A percentile compares a stretch with the other conserved stretches of the same genome.
Conservation (phyloP, 257 asterid genomes). For the Lycium ferocissimum region DNA sequence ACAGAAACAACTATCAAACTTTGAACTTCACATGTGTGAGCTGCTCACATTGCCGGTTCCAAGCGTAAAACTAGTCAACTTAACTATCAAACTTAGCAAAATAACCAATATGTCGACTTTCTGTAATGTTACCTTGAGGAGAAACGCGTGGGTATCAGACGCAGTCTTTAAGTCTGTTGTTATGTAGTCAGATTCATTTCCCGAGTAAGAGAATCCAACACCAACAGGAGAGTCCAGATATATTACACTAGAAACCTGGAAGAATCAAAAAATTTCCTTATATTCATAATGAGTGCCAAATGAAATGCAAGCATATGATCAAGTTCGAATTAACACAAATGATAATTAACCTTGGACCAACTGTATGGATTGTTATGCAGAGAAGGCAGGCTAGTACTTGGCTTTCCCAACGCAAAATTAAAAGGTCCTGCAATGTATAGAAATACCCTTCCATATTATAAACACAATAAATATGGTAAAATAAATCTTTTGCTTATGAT, state of each 20-base stretch:
- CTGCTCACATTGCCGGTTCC: background rate
- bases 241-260: slow-evolving; percentile 75
- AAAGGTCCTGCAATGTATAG: slow-evolving; percentile 75
- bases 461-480: slow-evolving; percentile 22
- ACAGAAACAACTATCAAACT: background rate
- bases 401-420: slow-evolving; percentile 73
- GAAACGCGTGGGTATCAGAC: slow-evolving; percentile 75
- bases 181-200: slow-evolving; percentile 62
- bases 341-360: slow-evolving; percentile 84
- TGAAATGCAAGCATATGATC: background rate
- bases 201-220: slow-evolving; percentile 86
- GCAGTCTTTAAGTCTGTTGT: slow-evolving; percentile 92
- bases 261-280: background rate
- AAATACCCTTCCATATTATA: slow-evolving; percentile 12
- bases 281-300: background rate
- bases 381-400: slow-evolving; percentile 64
- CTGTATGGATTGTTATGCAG: slow-evolving; percentile 86
- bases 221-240: slow-evolving; percentile 97
- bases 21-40: background rate
- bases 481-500: slow-evolving; percentile 9
- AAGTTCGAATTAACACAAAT: slow-evolving; percentile 29
- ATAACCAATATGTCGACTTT: background rate
- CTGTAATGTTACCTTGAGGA: slow-evolving; percentile 67
- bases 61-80: background rate
- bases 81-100: background rate